phyloP scores from a whole-genome alignment of 306 rosid species.

The Prunus kanzakura region DNA sequence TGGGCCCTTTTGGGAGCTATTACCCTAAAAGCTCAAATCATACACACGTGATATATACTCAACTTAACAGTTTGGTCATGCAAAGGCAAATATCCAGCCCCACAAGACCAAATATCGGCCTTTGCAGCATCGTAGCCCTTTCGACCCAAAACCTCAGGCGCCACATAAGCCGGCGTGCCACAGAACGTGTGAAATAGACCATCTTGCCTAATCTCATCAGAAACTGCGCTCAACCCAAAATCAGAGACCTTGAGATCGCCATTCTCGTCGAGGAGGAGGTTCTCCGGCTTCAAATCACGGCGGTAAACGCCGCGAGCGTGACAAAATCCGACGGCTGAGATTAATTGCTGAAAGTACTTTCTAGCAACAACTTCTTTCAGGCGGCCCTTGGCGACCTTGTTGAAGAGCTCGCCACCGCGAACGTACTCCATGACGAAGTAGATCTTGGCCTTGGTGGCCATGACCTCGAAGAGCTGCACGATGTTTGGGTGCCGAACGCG shows the following conservation, averaged over 20 bases:
- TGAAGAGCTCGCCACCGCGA: constrained; percentile 95
- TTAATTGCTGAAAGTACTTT: constrained; percentile 75
- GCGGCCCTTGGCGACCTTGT: constrained; percentile 87
- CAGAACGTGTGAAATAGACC: constrained; percentile 92
- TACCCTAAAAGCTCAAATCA: too few relatives aligned
- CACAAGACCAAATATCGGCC: constrained; percentile 94
- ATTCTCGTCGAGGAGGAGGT: constrained; percentile 66
- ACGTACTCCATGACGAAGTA: constrained; percentile 91
- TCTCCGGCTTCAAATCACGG: constrained; percentile 87
- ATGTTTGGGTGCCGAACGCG: constrained; percentile 95
- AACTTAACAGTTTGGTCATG: constrained; percentile 69
- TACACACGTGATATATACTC: too few relatives aligned
- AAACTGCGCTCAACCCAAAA: constrained; percentile 82
- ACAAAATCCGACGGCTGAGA: constrained; percentile 84
- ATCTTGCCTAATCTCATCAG: constrained; percentile 86
- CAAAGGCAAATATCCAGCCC: constrained; percentile 89
- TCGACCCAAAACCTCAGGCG: constrained; percentile 81
- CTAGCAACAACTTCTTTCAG: constrained; percentile 75
- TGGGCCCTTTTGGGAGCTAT: too few relatives aligned
- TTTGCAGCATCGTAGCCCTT: constrained; percentile 85
- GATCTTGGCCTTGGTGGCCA: constrained; percentile 94
- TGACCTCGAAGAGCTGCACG: constrained; percentile 87
- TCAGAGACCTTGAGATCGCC: constrained; percentile 84
- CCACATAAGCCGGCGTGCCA: constrained; percentile 95
- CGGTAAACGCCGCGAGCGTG: constrained; percentile 90